Evolutionary conservation across 2,329 filamentous ascomycete species (phyloP).

Genomic region (Microcyclospora tardicrescens): DNA sequence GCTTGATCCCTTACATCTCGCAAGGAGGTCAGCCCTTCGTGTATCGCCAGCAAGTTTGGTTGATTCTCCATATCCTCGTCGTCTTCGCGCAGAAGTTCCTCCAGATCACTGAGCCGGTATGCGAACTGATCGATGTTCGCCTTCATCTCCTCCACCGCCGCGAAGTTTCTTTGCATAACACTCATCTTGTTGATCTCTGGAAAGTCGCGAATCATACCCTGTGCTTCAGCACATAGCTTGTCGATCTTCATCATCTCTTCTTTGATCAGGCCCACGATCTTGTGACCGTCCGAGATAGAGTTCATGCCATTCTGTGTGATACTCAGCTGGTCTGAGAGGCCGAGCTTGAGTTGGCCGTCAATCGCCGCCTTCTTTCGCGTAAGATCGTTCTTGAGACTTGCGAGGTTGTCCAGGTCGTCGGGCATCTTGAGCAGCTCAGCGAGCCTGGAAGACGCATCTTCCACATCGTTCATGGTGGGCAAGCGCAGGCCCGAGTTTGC

Average conservation of each 20-base stretch:
- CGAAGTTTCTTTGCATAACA: slow-evolving; percentile 92
- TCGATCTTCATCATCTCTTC: slow-evolving; percentile 99
- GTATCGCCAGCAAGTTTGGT: slow-evolving; percentile 76
- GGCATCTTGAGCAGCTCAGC: slow-evolving; percentile 87
- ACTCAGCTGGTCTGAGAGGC: slow-evolving; percentile 83
- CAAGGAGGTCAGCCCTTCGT: slow-evolving; percentile 84
- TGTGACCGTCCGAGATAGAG: slow-evolving; percentile 77
- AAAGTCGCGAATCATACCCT: slow-evolving; percentile 96
- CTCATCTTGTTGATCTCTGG: slow-evolving; percentile 82
- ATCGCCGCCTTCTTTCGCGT: slow-evolving; percentile 84
- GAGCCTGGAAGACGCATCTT: slow-evolving; percentile 46
- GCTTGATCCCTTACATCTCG: slow-evolving; percentile 92
- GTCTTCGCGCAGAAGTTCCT: slow-evolving; percentile 68
- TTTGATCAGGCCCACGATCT: slow-evolving; percentile 83
- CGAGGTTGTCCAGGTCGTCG: slow-evolving; percentile 94
- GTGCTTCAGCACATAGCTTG: slow-evolving; percentile 89
- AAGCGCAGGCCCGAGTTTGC: not conserved
- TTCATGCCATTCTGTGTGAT: slow-evolving; percentile 88
- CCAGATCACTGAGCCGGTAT: slow-evolving; percentile 59
- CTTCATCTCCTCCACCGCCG: slow-evolving; percentile 86
- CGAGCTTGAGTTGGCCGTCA: slow-evolving; percentile 78
- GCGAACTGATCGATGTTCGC: slow-evolving; percentile 79
- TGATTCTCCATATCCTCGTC: slow-evolving; percentile 79
- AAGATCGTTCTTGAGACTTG: slow-evolving; percentile 80
- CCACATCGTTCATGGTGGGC: slow-evolving; percentile 19